Evolutionary conservation across 2,329 filamentous ascomycete genomes (phyloP).

Genomic region (Coniochaeta ligniaria): DNA sequence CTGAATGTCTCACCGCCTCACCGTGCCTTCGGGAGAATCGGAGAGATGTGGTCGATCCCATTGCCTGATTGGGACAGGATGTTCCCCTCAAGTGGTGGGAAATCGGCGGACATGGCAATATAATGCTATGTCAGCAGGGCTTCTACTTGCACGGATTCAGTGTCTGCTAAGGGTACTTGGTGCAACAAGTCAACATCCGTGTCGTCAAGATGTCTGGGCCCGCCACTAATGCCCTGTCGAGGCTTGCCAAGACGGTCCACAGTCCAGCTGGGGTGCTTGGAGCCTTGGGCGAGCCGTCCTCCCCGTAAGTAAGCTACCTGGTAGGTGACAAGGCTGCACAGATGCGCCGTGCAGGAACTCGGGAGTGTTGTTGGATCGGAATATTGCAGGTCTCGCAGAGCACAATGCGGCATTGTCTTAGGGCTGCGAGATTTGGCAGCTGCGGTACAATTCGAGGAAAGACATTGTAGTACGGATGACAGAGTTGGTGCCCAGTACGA

Average conservation of each 20-base stretch:
- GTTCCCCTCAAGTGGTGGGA: neutral
- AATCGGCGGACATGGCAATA: neutral
- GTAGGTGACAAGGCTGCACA: neutral
- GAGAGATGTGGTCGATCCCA: neutral
- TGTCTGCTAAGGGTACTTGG: neutral
- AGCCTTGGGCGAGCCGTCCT: neutral
- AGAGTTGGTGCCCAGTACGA: neutral
- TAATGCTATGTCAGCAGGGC: neutral
- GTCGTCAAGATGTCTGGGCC: too few relatives aligned
- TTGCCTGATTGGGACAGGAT: neutral
- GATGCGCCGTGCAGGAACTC: neutral
- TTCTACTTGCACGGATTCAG: neutral
- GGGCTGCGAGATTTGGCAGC: neutral
- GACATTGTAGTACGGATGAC: neutral
- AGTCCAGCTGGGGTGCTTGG: too few relatives aligned
- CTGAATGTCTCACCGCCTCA: neutral
- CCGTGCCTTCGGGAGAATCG: neutral
- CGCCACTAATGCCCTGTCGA: neutral
- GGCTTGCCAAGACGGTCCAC: neutral
- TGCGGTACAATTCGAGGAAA: neutral
- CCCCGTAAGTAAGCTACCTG: too few relatives aligned
- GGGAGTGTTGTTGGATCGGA: neutral
- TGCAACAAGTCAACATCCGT: too few relatives aligned
- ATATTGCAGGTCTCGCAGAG: neutral
- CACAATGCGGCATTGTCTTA: neutral